Conservation (phyloP, 768 basidiomycete genomes). For the Trichaptum fuscoviolaceum region DNA sequence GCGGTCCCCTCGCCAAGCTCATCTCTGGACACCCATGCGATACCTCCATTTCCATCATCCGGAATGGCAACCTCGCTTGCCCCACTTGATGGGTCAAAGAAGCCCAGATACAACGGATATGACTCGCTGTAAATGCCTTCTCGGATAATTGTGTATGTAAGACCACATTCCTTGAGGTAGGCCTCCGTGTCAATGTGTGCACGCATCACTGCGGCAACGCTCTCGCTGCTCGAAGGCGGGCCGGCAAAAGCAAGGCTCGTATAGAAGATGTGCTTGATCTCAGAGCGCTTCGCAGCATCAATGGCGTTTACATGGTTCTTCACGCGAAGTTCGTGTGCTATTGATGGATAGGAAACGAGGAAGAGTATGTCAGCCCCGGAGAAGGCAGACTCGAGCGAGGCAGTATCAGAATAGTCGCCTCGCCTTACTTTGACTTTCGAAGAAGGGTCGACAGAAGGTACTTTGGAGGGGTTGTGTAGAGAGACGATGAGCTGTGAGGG, state of each 20-base stretch:
- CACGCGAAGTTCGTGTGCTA: slow-evolving; percentile 26
- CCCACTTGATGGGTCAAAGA: slow-evolving; percentile 18
- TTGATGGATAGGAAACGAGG: slow-evolving; percentile 29
- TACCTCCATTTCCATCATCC: slow-evolving; percentile 25
- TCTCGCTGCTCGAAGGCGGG: slow-evolving; percentile 9
- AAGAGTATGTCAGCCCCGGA: slow-evolving; percentile 28
- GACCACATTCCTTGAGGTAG: slow-evolving; percentile 26
- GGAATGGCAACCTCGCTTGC: slow-evolving; percentile 24
- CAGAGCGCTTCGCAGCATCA: slow-evolving; percentile 27
- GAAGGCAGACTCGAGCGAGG: slow-evolving; percentile 28
- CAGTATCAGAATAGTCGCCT: slow-evolving; percentile 26
- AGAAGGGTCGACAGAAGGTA: slow-evolving; percentile 13
- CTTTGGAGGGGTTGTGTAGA: slow-evolving; percentile 27
- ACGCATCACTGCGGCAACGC: slow-evolving; percentile 25
- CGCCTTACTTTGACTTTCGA: slow-evolving; percentile 24
- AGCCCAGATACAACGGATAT: slow-evolving; percentile 26
- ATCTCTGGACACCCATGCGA: slow-evolving; percentile 29
- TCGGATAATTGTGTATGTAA: slow-evolving; percentile 29
- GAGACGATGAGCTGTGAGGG: slow-evolving; percentile 27
- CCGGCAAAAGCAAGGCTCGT: slow-evolving; percentile 29
- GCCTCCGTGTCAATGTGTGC: slow-evolving; percentile 29
- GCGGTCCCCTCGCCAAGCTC: slow-evolving; percentile 33
- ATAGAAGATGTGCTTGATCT: slow-evolving; percentile 30
- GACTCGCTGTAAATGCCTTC: slow-evolving; percentile 33
- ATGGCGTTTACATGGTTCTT: slow-evolving; percentile 27